Evolutionary conservation across 345 rosid species (phyloP).

Genomic region (Rhizophora apiculata): DNA sequence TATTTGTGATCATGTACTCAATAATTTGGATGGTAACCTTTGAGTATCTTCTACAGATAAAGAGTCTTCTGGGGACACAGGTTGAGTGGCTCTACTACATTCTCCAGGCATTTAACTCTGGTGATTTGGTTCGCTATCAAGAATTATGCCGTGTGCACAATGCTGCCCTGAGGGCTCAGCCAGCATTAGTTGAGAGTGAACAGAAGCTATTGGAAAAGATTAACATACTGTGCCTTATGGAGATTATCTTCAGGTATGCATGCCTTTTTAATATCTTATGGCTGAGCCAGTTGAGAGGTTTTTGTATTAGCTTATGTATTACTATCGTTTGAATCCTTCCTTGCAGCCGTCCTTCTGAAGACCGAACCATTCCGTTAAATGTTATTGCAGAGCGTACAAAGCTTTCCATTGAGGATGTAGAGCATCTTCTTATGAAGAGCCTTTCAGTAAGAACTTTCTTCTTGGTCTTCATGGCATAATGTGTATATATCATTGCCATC

Average conservation of each 20-base stretch:
- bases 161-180: conserved; percentile 20
- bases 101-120: conserved; percentile 87
- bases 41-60: conserved; percentile 52
- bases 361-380: conserved; percentile 81
- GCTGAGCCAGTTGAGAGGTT: not conserved
- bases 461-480: too few species aligned
- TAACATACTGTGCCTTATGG: too few species aligned
- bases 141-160: conserved; percentile 83
- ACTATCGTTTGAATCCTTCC: conserved; percentile 18
- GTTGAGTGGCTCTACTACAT: conserved; percentile 97
- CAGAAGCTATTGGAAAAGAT: too few species aligned
- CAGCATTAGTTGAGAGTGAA: too few species aligned
- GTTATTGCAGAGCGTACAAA: conserved; percentile 89
- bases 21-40: conserved; percentile 5
- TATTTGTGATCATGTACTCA: not conserved
- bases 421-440: conserved; percentile 96
- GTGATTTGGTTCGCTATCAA: conserved; percentile 82
- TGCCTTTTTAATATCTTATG: too few species aligned
- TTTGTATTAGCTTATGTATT: not conserved
- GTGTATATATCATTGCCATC: too few species aligned
- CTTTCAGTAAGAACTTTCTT: conserved; percentile 69
- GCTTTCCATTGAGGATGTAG: conserved; percentile 84
- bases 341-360: conserved; percentile 95
- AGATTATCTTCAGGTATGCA: conserved; percentile 13
- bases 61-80: conserved; percentile 78